phyloP scores from a whole-genome alignment of 495 filamentous ascomycete species.

The Xylaria flabelliformis region DNA sequence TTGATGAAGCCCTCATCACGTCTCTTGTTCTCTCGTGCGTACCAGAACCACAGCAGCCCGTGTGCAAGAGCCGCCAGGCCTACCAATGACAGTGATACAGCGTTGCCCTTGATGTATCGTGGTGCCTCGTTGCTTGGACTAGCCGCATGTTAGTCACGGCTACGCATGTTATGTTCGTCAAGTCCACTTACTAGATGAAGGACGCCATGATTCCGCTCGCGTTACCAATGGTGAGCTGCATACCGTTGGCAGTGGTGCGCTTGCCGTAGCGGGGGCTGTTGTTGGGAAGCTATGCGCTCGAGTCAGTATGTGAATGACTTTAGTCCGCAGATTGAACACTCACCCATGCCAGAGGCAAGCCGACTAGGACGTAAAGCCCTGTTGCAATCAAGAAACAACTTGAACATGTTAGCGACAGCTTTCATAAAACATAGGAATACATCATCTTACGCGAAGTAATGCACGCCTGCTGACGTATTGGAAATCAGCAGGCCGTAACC shows the following conservation, averaged over 20 bases:
- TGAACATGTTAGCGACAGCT: constrained; percentile 24
- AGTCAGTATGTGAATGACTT: constrained; percentile 20
- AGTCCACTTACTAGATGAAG: constrained; percentile 60
- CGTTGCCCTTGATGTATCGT: constrained; percentile 61
- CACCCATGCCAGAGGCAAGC: constrained; percentile 73
- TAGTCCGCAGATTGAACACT: constrained; percentile 20
- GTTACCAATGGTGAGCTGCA: constrained; percentile 76
- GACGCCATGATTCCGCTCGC: constrained; percentile 71
- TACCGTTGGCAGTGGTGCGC: constrained; percentile 69
- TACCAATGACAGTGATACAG: constrained; percentile 60
- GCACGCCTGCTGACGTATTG: constrained; percentile 62
- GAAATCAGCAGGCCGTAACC: constrained; percentile 73
- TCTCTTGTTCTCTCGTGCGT: constrained; percentile 59
- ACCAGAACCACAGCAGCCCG: constrained; percentile 61
- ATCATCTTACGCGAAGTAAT: constrained; percentile 61
- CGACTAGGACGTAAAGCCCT: constrained; percentile 73
- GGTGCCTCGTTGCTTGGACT: constrained; percentile 49
- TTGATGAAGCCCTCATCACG: constrained; percentile 61
- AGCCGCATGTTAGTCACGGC: constrained; percentile 23
- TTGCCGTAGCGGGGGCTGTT: constrained; percentile 73
- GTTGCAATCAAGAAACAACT: constrained; percentile 74
- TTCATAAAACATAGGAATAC: not conserved
- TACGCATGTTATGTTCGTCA: not conserved
- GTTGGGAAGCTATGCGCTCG: constrained; percentile 44
- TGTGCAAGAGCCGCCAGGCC: constrained; percentile 55